These are phyloP conservation scores for Hirsutella minnesotensis DNA, from an alignment of 2,329 filamentous ascomycete genomes.

Conservation along the genomic window DNA sequence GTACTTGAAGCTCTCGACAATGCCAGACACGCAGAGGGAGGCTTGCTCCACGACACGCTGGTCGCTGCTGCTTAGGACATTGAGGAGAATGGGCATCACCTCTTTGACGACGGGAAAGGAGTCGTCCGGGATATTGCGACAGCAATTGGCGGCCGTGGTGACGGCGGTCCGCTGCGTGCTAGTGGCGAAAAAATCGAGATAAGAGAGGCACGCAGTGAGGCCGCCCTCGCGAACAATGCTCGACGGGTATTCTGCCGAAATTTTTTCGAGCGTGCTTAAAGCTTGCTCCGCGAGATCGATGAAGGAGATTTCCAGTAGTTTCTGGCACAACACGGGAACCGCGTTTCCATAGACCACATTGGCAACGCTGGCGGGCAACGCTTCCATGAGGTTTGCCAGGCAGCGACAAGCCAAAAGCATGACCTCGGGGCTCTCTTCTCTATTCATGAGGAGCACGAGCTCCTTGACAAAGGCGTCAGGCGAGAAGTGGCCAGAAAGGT, in stretches of 20 bases:
- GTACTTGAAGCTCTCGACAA: slow-evolving; percentile 94
- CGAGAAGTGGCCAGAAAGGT: slow-evolving; percentile 86
- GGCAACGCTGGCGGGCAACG: slow-evolving; percentile 78
- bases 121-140: slow-evolving; percentile 89
- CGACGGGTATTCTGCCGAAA: slow-evolving; percentile 88
- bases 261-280: slow-evolving; percentile 91
- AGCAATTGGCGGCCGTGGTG: slow-evolving; percentile 95
- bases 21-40: slow-evolving; percentile 86
- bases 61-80: slow-evolving; percentile 83
- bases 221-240: slow-evolving; percentile 94
- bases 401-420: slow-evolving; percentile 95
- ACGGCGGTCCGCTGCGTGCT: slow-evolving; percentile 94
- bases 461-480: slow-evolving; percentile 94
- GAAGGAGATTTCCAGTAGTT: slow-evolving; percentile 89
- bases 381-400: slow-evolving; percentile 96
- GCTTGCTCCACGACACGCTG: slow-evolving; percentile 96
- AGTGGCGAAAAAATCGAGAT: slow-evolving; percentile 94
- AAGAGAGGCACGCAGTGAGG: slow-evolving; percentile 87
- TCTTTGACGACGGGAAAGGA: slow-evolving; percentile 85
- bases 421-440: slow-evolving; percentile 90
- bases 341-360: slow-evolving; percentile 97
- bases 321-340: slow-evolving; percentile 87
- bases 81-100: slow-evolving; percentile 91
- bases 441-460: slow-evolving; percentile 81
- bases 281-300: slow-evolving; percentile 97